Conservation (phyloP, 148 eudicot species). For the Rhododendron vialii region DNA sequence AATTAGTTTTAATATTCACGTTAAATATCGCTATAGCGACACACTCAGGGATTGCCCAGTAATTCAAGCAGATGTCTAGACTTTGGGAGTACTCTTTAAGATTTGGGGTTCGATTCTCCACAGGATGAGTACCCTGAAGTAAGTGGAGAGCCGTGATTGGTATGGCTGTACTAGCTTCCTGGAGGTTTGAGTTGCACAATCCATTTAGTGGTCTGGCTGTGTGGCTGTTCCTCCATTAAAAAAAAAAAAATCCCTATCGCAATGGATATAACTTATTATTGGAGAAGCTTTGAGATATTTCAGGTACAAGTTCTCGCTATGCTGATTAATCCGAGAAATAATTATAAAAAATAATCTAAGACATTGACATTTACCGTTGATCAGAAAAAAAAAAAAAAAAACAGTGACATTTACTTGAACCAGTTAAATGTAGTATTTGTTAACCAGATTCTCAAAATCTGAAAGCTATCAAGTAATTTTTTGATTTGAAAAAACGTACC, state of each 20-base stretch:
- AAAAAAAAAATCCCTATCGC: too few relatives aligned
- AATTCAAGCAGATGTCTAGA: too few relatives aligned
- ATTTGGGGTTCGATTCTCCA: fast-evolving
- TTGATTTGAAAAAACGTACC: neutral
- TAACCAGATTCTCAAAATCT: neutral
- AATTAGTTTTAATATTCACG: neutral
- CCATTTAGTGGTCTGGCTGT: too few relatives aligned
- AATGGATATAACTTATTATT: neutral
- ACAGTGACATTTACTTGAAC: neutral
- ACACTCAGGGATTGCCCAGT: too few relatives aligned
- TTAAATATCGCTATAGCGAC: neutral
- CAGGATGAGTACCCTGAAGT: too few relatives aligned
- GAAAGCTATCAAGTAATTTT: neutral
- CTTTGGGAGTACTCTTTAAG: too few relatives aligned
- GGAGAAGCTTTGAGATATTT: neutral
- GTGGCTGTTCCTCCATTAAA: too few relatives aligned
- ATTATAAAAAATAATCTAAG: neutral
- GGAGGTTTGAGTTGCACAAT: too few relatives aligned
- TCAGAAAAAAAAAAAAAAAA: too few relatives aligned
- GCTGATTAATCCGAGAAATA: too few relatives aligned
- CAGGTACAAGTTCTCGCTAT: neutral
- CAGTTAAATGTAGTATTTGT: neutral
- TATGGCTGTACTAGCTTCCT: too few relatives aligned
- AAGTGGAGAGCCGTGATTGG: too few relatives aligned
- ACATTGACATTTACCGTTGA: neutral